These are phyloP conservation scores for Pistacia vera DNA, from an alignment of 345 rosid species.

Conservation along the genomic window DNA sequence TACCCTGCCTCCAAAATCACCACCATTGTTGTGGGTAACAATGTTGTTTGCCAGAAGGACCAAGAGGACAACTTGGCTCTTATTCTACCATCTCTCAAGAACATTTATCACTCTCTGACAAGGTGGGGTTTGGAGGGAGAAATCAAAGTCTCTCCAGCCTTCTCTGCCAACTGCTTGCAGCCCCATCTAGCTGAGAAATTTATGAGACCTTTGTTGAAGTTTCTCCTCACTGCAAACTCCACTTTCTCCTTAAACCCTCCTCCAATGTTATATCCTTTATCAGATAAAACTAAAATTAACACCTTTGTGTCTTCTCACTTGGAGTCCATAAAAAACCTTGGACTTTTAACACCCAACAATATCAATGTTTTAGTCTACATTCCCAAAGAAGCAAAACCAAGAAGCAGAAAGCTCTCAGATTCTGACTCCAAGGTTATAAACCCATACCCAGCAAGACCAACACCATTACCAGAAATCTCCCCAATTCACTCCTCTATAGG, in stretches of 20 bases:
- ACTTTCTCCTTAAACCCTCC: slow-evolving; percentile 54
- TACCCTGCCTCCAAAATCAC: slow-evolving; percentile 66
- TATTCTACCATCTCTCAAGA: slow-evolving; percentile 52
- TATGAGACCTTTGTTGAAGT: slow-evolving; percentile 39
- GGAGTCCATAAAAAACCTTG: slow-evolving; percentile 42
- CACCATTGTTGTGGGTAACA: slow-evolving; percentile 57
- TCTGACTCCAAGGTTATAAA: slow-evolving; percentile 32
- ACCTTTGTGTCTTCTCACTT: slow-evolving; percentile 26
- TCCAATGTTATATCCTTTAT: slow-evolving; percentile 34
- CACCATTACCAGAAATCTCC: slow-evolving; percentile 50
- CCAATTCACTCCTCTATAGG: slow-evolving; percentile 53
- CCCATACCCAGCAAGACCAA: slow-evolving; percentile 50
- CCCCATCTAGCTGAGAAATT: slow-evolving; percentile 26
- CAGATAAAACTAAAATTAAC: slow-evolving; percentile 28
- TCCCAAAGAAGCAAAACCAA: slow-evolving; percentile 19
- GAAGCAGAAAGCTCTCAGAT: slow-evolving; percentile 50
- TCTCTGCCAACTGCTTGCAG: slow-evolving; percentile 45
- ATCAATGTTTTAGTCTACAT: slow-evolving; percentile 47
- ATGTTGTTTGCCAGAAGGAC: slow-evolving; percentile 38
- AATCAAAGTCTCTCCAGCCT: slow-evolving; percentile 60
- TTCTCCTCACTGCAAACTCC: slow-evolving; percentile 53
- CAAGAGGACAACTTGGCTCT: slow-evolving; percentile 39
- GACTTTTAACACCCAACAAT: slow-evolving; percentile 39
- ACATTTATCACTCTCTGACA: slow-evolving; percentile 59
- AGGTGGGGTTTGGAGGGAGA: slow-evolving; percentile 78